phyloP scores from a whole-genome alignment of 106 monocot species.

The Vanilla planifolia region DNA sequence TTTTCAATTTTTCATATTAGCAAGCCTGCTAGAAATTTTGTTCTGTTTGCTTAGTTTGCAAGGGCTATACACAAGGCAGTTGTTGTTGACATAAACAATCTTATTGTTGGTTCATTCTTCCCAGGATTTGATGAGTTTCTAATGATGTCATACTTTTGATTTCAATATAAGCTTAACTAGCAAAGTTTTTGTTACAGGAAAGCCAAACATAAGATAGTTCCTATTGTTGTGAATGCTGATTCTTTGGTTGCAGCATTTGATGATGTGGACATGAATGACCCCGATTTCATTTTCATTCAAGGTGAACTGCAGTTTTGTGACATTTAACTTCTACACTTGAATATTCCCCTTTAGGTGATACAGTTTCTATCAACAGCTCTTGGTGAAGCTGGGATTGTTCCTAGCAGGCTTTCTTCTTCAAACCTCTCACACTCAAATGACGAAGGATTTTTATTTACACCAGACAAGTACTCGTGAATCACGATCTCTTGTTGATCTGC shows the following conservation, averaged over 20 bases:
- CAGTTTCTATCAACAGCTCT: conserved; percentile 41
- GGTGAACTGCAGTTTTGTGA: conserved; percentile 29
- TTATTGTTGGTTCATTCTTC: too few species aligned
- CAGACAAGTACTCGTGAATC: conserved; percentile 42
- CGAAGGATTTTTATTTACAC: conserved; percentile 35
- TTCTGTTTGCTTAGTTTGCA: too few species aligned
- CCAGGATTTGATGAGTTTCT: too few species aligned
- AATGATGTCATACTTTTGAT: too few species aligned
- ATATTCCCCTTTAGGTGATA: not conserved
- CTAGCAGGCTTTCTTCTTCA: conserved; percentile 46
- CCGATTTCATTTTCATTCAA: conserved; percentile 86
- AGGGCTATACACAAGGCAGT: too few species aligned
- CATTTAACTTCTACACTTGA: not conserved
- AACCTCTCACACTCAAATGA: conserved; percentile 7
- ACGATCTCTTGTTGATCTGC: not conserved
- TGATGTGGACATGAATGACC: conserved; percentile 64
- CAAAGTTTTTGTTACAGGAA: conserved; percentile 37
- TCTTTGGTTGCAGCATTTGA: conserved; percentile 61
- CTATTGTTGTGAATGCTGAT: conserved; percentile 24
- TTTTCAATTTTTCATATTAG: too few species aligned
- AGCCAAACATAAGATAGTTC: conserved; percentile 55
- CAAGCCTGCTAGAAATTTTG: too few species aligned
- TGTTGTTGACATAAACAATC: too few species aligned
- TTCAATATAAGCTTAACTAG: too few species aligned
- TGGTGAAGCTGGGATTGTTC: conserved; percentile 76